A percentile compares a stretch with the other conserved stretches of the same genome.
phyloP scores from a whole-genome alignment of 169 alveolate genomes.

The Eimeria necatrix region DNA sequence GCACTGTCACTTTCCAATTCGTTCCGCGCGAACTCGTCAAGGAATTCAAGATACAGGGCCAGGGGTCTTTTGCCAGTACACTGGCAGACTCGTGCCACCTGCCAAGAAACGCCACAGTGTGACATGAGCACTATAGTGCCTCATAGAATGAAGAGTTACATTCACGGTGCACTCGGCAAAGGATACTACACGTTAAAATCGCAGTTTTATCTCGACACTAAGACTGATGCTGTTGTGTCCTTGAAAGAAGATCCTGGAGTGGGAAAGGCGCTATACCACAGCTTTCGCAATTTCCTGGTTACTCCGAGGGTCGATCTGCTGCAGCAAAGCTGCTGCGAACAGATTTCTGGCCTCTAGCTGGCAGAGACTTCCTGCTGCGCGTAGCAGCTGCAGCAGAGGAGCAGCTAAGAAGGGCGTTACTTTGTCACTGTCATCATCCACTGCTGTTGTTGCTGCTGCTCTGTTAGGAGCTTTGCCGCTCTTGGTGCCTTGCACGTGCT shows the following conservation, averaged over 20 bases:
- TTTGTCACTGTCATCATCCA: background rate
- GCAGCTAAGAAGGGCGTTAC: constrained; percentile 39
- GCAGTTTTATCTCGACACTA: background rate
- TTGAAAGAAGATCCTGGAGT: no score
- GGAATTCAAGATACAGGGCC: constrained; percentile 31
- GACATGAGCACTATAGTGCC: background rate
- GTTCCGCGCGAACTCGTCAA: constrained; percentile 26
- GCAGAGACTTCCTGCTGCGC: constrained; percentile 58
- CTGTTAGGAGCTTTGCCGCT: background rate
- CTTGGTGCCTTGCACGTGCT: constrained; percentile 24
- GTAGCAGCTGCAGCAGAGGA: constrained; percentile 61
- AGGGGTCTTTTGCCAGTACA: constrained; percentile 55
- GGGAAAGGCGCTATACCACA: background rate
- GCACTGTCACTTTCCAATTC: background rate
- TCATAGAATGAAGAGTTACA: background rate
- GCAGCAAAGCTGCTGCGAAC: constrained; percentile 57
- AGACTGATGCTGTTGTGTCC: background rate
- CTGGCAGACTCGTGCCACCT: constrained; percentile 54
- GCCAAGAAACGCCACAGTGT: background rate
- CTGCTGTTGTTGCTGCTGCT: background rate
- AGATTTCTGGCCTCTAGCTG: constrained; percentile 38
- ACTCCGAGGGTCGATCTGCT: constrained; percentile 46
- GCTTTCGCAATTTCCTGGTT: constrained; percentile 30
- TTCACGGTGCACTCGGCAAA: no score
- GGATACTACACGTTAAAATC: no score